Evolutionary conservation across 805 yeast genomes (phyloP), one percentile per base, ranked within the genome.

Genomic region (Pichia membranifaciens): DNA sequence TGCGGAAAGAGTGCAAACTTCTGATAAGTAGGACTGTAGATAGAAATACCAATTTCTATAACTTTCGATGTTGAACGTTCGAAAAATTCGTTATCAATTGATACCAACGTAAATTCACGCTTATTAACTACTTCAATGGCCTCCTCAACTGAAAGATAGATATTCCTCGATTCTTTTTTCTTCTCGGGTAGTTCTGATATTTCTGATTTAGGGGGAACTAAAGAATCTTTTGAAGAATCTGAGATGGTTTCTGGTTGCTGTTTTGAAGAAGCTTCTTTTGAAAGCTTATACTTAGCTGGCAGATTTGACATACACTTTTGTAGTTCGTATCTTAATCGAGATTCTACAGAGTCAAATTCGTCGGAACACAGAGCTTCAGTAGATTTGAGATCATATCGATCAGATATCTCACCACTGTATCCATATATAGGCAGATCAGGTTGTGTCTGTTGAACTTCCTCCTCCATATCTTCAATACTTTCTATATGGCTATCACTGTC

Each of bases 11-110:
- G 39, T 9, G 67, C 50, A 31, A 51, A 39, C 16, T 45, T 52
- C 48, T 64, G 68, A 38, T 62, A 58, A 7, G 42, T 21, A 15
- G 68, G 68, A 21, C 61, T 60, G 43, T 64, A 64, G 10, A 63
- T 45, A 2, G 61, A 56, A 16, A 63, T 34, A 3, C 68, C 68
- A 20, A 63, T 50, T 41, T 64, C 68, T 5, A 57, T 53, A n/a
- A 63, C 50, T 43, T 52, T 49, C 15, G 50, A 40, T 1, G 37
- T 41, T 12, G 43, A 28, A 3, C 49, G 38, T 48, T 59, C 63
- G 29, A 39, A 56, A 45, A 48, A 48, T 48, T 64, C 68, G 22
- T 62, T 42, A 47, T 64, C 68, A 10, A 63, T 46, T 7, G 65
- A 57, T 5, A 64, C 38, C n/a, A 64, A 39, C 5, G 40, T 54